A percentile compares a stretch with the other conserved stretches of the same genome.
phyloP scores from a whole-genome alignment of 331 rosid genomes.

The Telfairia occidentalis region DNA sequence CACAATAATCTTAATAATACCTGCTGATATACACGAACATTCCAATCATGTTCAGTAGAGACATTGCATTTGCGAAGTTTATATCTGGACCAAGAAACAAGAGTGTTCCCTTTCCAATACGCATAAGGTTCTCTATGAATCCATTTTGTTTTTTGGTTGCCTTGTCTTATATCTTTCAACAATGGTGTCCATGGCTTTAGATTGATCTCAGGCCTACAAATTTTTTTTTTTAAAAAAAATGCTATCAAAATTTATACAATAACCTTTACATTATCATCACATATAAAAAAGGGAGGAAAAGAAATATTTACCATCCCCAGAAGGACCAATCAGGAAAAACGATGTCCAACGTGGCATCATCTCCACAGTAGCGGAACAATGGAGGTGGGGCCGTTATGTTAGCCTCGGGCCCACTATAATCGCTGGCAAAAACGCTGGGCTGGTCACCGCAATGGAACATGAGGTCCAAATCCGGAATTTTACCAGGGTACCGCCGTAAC shows the following conservation, averaged over 20 bases:
- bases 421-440: conserved; percentile 25
- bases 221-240: too few relatives aligned
- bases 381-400: conserved; percentile 43
- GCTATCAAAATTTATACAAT: too few relatives aligned
- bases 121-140: background rate
- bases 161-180: background rate
- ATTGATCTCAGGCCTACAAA: conserved; percentile 9
- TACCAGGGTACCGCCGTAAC: conserved; percentile 62
- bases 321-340: conserved; percentile 96
- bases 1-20: background rate
- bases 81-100: background rate
- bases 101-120: conserved; percentile 7
- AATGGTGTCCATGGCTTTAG: background rate
- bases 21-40: background rate
- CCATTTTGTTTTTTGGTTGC: background rate
- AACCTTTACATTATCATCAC: too few relatives aligned
- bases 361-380: conserved; percentile 53
- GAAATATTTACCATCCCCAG: conserved; percentile 72
- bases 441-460: conserved; percentile 74
- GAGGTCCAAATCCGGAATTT: conserved; percentile 61
- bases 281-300: background rate
- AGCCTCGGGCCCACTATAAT: conserved; percentile 8
- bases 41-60: background rate
- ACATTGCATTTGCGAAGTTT: background rate
- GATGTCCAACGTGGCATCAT: conserved; percentile 48